A percentile compares a stretch with the other conserved stretches of the same genome.
Conservation (phyloP, 495 filamentous ascomycete species). For the Bathelium albidoporum region DNA sequence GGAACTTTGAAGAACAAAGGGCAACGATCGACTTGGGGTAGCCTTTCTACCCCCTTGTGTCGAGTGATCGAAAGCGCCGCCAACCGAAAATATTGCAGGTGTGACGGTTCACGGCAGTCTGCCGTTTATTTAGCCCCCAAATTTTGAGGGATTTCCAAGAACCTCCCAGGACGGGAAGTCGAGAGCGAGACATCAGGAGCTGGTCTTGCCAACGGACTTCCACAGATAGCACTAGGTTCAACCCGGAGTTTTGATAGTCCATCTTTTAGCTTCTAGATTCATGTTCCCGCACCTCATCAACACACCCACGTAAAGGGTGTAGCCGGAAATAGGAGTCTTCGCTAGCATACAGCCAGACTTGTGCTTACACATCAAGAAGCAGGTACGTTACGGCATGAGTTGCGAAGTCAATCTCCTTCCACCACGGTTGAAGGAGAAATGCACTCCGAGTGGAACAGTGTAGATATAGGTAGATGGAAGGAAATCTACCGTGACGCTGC, state of each 20-base stretch:
- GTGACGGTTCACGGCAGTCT: not conserved
- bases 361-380: not conserved
- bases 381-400: not conserved
- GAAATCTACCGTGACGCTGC: not conserved
- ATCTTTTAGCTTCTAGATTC: not conserved
- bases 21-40: too few species aligned
- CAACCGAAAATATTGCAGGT: too few species aligned
- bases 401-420: not conserved
- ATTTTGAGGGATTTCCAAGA: not conserved
- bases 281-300: not conserved
- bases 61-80: not conserved
- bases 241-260: not conserved
- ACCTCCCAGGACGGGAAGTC: not conserved
- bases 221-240: not conserved
- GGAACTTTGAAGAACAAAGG: too few species aligned
- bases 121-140: not conserved
- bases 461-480: not conserved
- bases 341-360: not conserved
- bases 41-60: too few species aligned
- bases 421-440: not conserved
- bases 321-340: not conserved
- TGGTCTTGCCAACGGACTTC: not conserved
- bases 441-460: not conserved
- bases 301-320: not conserved
- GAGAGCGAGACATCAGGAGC: not conserved